A percentile compares a stretch with the other conserved stretches of the same genome.
Conservation (phyloP, 495 filamentous ascomycete genomes). For the Amniculicola lignicola region DNA sequence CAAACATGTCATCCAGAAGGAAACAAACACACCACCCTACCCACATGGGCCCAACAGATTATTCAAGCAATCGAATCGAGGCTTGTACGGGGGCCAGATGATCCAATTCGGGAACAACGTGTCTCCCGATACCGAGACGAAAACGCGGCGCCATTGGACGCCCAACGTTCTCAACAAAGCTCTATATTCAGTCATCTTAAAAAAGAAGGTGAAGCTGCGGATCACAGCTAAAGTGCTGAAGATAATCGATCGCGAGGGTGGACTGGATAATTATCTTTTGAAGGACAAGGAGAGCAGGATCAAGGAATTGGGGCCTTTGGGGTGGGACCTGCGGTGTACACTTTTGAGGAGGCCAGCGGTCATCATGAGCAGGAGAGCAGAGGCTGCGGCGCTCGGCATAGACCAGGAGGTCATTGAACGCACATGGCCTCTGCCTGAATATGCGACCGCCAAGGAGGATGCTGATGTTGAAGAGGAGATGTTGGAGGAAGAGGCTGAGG, state of each 20-base stretch:
- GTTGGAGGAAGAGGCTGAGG: neutral
- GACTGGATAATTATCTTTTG: slow-evolving; percentile 86
- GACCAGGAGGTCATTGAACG: slow-evolving; percentile 34
- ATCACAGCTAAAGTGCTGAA: slow-evolving; percentile 73
- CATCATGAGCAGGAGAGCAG: slow-evolving; percentile 53
- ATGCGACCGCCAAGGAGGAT: neutral
- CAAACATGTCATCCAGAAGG: slow-evolving; percentile 20
- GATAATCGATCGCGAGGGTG: slow-evolving; percentile 83
- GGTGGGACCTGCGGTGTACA: slow-evolving; percentile 83
- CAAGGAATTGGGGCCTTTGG: slow-evolving; percentile 78
- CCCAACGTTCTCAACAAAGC: slow-evolving; percentile 81
- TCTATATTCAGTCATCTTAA: slow-evolving; percentile 66
- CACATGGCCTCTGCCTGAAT: slow-evolving; percentile 5
- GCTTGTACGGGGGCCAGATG: slow-evolving; percentile 72
- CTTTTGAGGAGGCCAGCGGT: slow-evolving; percentile 72
- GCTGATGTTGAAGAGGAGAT: neutral
- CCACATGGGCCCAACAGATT: slow-evolving; percentile 52
- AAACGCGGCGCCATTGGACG: slow-evolving; percentile 80
- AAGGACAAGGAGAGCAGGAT: slow-evolving; percentile 68
- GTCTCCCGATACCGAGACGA: slow-evolving; percentile 69
- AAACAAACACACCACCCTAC: slow-evolving; percentile 58
- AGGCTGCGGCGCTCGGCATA: slow-evolving; percentile 54
- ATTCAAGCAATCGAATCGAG: slow-evolving; percentile 85
- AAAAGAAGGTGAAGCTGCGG: slow-evolving; percentile 63
- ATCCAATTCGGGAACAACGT: slow-evolving; percentile 94